These are phyloP conservation scores for Eragrostis curvula DNA, from an alignment of 176 grass and related monocot species.

Conservation along the genomic window DNA sequence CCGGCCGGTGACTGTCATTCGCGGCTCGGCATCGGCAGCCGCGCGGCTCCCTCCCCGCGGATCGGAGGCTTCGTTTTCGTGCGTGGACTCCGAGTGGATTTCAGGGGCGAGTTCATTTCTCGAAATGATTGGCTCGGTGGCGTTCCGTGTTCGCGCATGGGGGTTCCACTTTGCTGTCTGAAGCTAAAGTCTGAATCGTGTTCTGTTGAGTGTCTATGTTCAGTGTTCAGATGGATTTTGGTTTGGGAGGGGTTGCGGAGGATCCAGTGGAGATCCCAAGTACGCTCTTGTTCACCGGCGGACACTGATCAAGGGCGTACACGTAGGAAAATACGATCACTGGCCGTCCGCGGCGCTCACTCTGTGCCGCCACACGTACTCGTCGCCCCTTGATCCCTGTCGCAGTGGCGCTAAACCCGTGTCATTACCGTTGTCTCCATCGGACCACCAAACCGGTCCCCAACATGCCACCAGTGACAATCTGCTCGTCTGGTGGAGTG, in stretches of 20 bases:
- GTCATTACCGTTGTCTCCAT: background rate
- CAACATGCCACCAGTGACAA: background rate
- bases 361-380: conserved; percentile 35
- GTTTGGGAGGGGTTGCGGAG: background rate
- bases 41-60: conserved; percentile 31
- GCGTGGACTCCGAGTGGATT: background rate
- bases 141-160: conserved; percentile 16
- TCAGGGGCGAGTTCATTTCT: background rate
- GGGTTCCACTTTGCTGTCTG: conserved; percentile 44
- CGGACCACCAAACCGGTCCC: conserved; percentile 4
- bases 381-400: conserved; percentile 22
- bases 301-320: conserved; percentile 25
- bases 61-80: background rate
- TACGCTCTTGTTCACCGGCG: no score
- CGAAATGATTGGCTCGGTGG: background rate
- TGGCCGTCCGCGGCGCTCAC: background rate
- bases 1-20: conserved; percentile 8
- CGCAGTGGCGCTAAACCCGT: background rate
- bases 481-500: background rate
- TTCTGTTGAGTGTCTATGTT: conserved; percentile 28
- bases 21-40: conserved; percentile 12
- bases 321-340: background rate
- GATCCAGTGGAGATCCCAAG: conserved; percentile 43
- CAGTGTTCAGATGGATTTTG: conserved; percentile 15
- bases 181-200: background rate